These are phyloP conservation scores for Haplosporangium sp. DNA, from an alignment of 371 early-diverging fungal species.

Conservation along the genomic window DNA sequence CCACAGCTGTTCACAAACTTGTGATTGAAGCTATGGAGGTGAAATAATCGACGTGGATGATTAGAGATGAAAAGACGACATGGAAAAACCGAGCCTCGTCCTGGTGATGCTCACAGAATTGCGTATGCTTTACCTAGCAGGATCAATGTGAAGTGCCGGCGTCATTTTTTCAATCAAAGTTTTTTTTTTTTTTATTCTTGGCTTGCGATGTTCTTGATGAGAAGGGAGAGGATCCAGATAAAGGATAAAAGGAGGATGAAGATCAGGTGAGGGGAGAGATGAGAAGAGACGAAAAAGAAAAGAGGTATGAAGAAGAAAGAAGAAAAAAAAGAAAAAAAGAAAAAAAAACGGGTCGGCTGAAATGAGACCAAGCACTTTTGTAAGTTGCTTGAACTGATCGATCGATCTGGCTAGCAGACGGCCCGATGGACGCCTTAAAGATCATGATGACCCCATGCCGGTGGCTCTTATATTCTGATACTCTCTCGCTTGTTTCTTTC, in stretches of 20 bases:
- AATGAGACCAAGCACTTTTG: neutral
- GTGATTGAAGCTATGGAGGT: constrained; percentile 26
- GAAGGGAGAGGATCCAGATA: neutral
- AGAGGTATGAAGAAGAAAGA: neutral
- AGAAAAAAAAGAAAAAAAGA: neutral
- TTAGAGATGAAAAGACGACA: neutral
- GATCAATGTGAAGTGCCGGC: neutral
- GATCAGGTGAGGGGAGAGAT: neutral
- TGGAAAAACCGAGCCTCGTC: neutral
- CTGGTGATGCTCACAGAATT: neutral
- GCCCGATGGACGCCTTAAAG: no score
- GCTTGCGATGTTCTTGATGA: neutral
- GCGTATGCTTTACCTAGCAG: neutral
- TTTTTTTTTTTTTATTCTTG: no score
- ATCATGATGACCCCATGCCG: no score
- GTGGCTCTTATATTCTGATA: no score
- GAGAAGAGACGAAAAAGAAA: constrained; percentile 4
- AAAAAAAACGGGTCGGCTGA: neutral
- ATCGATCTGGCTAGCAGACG: no score
- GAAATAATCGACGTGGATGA: neutral
- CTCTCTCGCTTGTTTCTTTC: no score
- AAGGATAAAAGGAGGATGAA: neutral
- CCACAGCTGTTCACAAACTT: constrained; percentile 29
- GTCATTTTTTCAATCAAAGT: no score
- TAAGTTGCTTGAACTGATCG: neutral